Evolutionary conservation across 2,329 filamentous ascomycete genomes (phyloP).

Genomic region (Aspergillus fumigatus): DNA sequence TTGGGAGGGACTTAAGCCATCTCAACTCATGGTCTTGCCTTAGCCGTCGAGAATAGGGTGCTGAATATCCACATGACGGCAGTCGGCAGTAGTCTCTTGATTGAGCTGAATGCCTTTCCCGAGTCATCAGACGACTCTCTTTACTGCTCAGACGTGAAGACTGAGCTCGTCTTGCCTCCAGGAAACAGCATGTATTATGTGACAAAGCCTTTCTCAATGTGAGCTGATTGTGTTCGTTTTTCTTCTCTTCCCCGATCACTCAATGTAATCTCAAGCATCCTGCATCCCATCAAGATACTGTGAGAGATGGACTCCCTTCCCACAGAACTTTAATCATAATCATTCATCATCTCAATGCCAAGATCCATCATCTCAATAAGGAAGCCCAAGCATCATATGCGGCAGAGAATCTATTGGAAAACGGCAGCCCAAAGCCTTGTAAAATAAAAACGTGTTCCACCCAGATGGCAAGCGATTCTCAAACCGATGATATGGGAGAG

Average conservation of each 20-base stretch:
- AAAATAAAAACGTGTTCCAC: background rate
- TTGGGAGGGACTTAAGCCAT: background rate
- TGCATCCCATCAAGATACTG: background rate
- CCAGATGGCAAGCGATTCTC: background rate
- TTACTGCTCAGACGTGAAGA: background rate
- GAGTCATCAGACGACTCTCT: too few relatives aligned
- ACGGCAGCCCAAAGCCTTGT: background rate
- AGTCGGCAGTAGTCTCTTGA: too few relatives aligned
- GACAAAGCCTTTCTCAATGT: background rate
- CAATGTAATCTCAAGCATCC: background rate
- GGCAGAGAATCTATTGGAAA: accelerated
- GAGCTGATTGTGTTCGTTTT: background rate
- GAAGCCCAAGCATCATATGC: too few relatives aligned
- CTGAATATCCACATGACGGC: too few relatives aligned
- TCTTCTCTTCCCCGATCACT: background rate
- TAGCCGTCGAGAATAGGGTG: too few relatives aligned
- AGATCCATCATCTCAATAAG: too few relatives aligned
- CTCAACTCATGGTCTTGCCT: too few relatives aligned
- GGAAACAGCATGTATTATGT: background rate
- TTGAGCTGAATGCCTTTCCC: too few relatives aligned
- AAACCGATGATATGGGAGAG: background rate
- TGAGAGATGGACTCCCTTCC: background rate
- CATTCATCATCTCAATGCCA: background rate
- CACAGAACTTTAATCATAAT: background rate
- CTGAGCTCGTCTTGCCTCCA: background rate